Evolutionary conservation across 2,329 filamentous ascomycete genomes (phyloP).

Genomic region (Beauveria rudraprayagi): DNA sequence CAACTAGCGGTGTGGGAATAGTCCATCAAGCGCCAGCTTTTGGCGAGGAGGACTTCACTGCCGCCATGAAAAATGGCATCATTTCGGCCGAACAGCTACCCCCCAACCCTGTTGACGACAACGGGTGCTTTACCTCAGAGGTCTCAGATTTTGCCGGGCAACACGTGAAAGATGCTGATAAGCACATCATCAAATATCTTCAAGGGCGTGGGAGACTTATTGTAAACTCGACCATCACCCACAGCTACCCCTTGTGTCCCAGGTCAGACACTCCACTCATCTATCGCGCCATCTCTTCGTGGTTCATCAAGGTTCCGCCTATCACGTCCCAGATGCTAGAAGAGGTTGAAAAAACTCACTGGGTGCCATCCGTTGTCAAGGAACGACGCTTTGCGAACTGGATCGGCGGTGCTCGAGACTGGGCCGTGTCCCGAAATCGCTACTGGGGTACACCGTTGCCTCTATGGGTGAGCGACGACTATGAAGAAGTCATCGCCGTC

Average conservation of each 20-base stretch:
- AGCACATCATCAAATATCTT: constrained; percentile 18
- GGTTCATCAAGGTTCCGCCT: constrained; percentile 20
- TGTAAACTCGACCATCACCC: no score
- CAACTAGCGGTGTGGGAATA: constrained; percentile 65
- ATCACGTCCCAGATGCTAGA: constrained; percentile 16
- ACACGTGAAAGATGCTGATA: constrained; percentile 21
- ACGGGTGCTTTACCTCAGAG: constrained; percentile 20
- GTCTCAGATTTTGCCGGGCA: constrained; percentile 19
- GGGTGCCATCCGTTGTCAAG: constrained; percentile 19
- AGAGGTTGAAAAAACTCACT: constrained; percentile 14
- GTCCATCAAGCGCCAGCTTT: constrained; percentile 70
- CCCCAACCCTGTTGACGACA: constrained; percentile 63
- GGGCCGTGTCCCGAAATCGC: constrained; percentile 5
- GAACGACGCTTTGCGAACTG: constrained; percentile 21
- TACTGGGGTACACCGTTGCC: constrained; percentile 95
- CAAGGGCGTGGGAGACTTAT: no score
- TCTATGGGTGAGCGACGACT: constrained; percentile 84
- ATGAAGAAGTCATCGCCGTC: constrained; percentile 77
- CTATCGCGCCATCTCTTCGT: constrained; percentile 20
- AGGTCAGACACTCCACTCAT: constrained; percentile 22
- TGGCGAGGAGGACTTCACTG: constrained; percentile 61
- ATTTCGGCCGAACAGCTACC: constrained; percentile 55
- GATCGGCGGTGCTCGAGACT: constrained; percentile 13
- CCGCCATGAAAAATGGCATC: constrained; percentile 48
- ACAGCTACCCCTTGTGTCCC: constrained; percentile 14